phyloP scores from a whole-genome alignment of 2,329 filamentous ascomycete genomes.

The Fusarium vanettenii region DNA sequence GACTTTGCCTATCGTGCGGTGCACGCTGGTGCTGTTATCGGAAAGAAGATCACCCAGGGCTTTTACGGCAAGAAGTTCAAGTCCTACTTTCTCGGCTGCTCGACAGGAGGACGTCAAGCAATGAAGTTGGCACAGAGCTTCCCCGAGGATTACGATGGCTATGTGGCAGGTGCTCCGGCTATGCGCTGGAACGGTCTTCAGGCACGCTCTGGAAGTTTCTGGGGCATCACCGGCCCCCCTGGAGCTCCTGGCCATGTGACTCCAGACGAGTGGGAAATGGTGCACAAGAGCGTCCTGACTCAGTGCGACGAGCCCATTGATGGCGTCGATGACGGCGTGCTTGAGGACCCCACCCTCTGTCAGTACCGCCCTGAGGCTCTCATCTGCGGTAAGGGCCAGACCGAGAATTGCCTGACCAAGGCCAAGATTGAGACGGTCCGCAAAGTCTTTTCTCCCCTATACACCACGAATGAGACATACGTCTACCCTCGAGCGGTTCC shows the following conservation, averaged over 20 bases:
- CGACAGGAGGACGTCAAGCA: neutral
- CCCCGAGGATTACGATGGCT: neutral
- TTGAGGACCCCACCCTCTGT: neutral
- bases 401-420: neutral
- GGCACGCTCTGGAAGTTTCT: neutral
- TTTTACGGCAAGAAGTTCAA: neutral
- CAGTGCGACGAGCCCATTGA: neutral
- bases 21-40: neutral
- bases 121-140: neutral
- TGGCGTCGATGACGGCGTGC: neutral
- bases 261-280: neutral
- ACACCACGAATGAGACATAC: neutral
- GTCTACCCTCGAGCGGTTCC: neutral
- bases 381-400: neutral
- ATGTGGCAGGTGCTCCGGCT: neutral
- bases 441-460: neutral
- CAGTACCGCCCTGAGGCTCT: neutral
- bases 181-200: neutral
- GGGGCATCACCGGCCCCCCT: neutral
- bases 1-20: neutral
- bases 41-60: neutral
- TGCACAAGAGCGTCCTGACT: neutral
- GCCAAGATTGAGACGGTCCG: neutral
- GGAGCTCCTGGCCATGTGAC: neutral
- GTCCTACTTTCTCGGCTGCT: neutral